Conservation (phyloP, 768 basidiomycete genomes). For the Mrakia hoshinonis region DNA sequence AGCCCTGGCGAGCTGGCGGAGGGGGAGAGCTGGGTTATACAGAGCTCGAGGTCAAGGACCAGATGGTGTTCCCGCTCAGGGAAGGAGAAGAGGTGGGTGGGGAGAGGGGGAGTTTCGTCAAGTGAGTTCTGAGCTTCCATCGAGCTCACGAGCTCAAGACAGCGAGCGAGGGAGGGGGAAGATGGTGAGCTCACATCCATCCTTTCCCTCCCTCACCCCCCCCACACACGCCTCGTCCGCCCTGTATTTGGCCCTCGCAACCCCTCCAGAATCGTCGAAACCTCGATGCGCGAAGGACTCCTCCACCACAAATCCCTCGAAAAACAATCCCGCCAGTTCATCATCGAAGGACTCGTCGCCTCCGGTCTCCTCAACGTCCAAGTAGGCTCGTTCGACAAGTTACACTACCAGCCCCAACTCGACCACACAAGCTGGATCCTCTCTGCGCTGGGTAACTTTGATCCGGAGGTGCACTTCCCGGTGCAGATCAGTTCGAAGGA, state of each 20-base stretch:
- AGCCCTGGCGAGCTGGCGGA: not conserved
- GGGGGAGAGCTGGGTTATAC: not conserved
- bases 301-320: conserved; percentile 77
- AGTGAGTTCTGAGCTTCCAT: not conserved
- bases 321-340: conserved; percentile 63
- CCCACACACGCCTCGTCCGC: not conserved
- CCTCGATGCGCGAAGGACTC: conserved; percentile 81
- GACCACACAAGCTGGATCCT: conserved; percentile 73
- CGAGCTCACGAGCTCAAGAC: not conserved
- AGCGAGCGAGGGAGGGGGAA: not conserved
- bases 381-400: conserved; percentile 82
- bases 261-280: conserved; percentile 63
- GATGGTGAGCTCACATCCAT: not conserved
- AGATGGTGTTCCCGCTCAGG: not conserved
- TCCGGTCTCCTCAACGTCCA: conserved; percentile 68
- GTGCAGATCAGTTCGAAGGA: conserved; percentile 74
- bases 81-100: not conserved
- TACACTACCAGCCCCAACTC: conserved; percentile 93
- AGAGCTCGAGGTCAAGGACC: not conserved
- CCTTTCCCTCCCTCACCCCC: not conserved
- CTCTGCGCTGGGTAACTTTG: conserved; percentile 48
- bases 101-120: not conserved
- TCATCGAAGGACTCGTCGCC: conserved; percentile 62
- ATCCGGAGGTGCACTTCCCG: conserved; percentile 56
- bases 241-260: not conserved